These are phyloP conservation scores for Dothideomycetidae sp. DNA, from an alignment of 2,329 filamentous ascomycete genomes.

Conservation along the genomic window DNA sequence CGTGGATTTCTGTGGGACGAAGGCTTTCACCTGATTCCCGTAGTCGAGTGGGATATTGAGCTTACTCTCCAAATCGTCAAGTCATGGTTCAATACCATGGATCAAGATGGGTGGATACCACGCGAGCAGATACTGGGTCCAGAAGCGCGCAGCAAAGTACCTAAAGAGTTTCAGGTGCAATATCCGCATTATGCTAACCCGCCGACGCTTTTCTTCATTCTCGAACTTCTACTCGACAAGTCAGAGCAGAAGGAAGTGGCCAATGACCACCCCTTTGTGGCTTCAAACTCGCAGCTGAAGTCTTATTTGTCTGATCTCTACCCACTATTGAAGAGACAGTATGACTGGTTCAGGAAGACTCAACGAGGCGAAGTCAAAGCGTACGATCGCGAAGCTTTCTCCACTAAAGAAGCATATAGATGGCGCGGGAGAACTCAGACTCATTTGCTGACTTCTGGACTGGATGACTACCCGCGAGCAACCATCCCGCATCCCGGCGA, in stretches of 20 bases:
- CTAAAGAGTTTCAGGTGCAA: constrained; percentile 80
- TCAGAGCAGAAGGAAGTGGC: constrained; percentile 36
- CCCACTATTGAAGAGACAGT: constrained; percentile 75
- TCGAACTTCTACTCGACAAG: constrained; percentile 73
- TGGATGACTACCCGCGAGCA: constrained; percentile 90
- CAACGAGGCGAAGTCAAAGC: constrained; percentile 80
- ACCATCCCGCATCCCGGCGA: constrained; percentile 92
- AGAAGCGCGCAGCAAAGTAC: constrained; percentile 91
- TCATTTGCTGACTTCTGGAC: constrained; percentile 81
- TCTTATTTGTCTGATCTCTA: constrained; percentile 66
- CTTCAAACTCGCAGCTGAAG: constrained; percentile 50
- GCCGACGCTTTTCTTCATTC: constrained; percentile 79
- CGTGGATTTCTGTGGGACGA: constrained; percentile 97
- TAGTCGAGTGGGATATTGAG: constrained; percentile 89
- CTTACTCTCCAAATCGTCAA: constrained; percentile 74
- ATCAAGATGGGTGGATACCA: constrained; percentile 93
- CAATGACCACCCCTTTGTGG: constrained; percentile 24
- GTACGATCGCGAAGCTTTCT: constrained; percentile 81
- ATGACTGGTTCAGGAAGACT: constrained; percentile 87
- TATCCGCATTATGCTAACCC: constrained; percentile 98
- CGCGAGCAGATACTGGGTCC: constrained; percentile 86
- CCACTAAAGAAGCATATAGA: constrained; percentile 80
- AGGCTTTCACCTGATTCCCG: constrained; percentile 83
- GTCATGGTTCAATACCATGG: constrained; percentile 94
- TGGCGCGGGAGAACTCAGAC: constrained; percentile 82